A percentile compares a stretch with the other conserved stretches of the same genome.
Conservation (phyloP, 352 stramenopile species). For the Phytophthora syringae region DNA sequence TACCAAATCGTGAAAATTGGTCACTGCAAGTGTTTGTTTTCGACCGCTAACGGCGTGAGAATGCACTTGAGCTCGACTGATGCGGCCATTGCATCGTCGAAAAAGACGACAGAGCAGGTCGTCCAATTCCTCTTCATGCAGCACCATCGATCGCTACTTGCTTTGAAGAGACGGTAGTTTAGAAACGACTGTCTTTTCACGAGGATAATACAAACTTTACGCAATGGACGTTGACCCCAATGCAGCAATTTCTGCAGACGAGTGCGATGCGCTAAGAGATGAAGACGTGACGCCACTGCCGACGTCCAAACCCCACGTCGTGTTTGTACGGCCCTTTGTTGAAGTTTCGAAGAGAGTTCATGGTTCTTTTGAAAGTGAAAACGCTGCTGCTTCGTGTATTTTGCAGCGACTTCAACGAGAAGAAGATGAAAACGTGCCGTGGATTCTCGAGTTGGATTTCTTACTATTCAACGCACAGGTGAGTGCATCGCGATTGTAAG, state of each 20-base stretch:
- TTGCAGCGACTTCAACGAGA: slow-evolving; percentile 43
- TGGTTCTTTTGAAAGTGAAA: neutral
- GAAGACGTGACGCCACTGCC: slow-evolving; percentile 42
- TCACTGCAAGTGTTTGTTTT: slow-evolving; percentile 39
- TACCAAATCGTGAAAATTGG: slow-evolving; percentile 27
- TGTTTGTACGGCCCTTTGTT: slow-evolving; percentile 41
- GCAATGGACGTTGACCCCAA: slow-evolving; percentile 23
- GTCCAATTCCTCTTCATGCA: slow-evolving; percentile 34
- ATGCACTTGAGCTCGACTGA: neutral
- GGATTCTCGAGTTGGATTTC: slow-evolving; percentile 58
- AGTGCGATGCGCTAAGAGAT: slow-evolving; percentile 36
- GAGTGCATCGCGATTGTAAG: too few species aligned
- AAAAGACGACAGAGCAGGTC: slow-evolving; percentile 34
- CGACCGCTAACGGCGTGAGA: slow-evolving; percentile 7
- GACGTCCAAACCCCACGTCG: slow-evolving; percentile 38
- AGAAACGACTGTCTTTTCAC: slow-evolving; percentile 28
- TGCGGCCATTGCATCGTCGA: slow-evolving; percentile 27
- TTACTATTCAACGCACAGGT: slow-evolving; percentile 68
- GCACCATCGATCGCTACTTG: slow-evolving; percentile 10
- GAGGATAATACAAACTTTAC: slow-evolving; percentile 5
- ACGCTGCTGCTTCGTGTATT: neutral
- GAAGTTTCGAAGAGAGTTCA: neutral
- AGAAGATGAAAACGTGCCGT: slow-evolving; percentile 37
- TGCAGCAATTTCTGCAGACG: slow-evolving; percentile 17
- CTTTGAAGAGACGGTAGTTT: slow-evolving; percentile 22